A percentile compares a stretch with the other conserved stretches of the same genome.
Evolutionary conservation across 2,329 filamentous ascomycete genomes (phyloP).

Genomic region (Cladosporium oxysporum): DNA sequence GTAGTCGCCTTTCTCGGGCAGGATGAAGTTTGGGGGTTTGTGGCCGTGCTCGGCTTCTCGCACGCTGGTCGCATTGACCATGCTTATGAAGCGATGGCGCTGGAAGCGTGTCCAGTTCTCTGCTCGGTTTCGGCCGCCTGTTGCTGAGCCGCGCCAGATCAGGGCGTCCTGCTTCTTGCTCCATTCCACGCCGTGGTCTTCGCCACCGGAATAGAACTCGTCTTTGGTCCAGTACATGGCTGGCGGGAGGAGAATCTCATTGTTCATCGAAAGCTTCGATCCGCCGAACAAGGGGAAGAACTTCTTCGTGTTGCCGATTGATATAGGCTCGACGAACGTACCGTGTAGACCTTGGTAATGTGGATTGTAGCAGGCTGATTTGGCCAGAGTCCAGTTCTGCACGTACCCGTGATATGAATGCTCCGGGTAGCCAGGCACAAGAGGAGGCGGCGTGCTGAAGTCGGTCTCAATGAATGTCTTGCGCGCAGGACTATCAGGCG

Average conservation of each 20-base stretch:
- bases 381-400: constrained; percentile 48
- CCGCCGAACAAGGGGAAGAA: constrained; percentile 54
- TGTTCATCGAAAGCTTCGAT: constrained; percentile 53
- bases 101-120: constrained; percentile 73
- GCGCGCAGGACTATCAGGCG: constrained; percentile 41
- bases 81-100: constrained; percentile 71
- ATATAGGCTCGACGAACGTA: constrained; percentile 52
- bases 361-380: constrained; percentile 49
- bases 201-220: constrained; percentile 45
- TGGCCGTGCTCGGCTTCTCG: constrained; percentile 47
- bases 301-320: constrained; percentile 45
- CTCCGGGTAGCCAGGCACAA: constrained; percentile 33
- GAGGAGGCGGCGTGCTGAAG: constrained; percentile 40
- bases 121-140: constrained; percentile 48
- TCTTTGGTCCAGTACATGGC: constrained; percentile 53
- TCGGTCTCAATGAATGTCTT: constrained; percentile 39
- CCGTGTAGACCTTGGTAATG: constrained; percentile 50
- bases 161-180: constrained; percentile 43
- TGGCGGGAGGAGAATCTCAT: constrained; percentile 54
- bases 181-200: constrained; percentile 45
- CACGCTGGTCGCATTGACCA: constrained; percentile 68
- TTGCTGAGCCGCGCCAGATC: constrained; percentile 52
- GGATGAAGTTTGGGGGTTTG: constrained; percentile 41
- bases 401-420: constrained; percentile 49
- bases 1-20: constrained; percentile 44